These are phyloP conservation scores for Gentiana dahurica DNA, from an alignment of 257 asterid genomes.

Conservation along the genomic window DNA sequence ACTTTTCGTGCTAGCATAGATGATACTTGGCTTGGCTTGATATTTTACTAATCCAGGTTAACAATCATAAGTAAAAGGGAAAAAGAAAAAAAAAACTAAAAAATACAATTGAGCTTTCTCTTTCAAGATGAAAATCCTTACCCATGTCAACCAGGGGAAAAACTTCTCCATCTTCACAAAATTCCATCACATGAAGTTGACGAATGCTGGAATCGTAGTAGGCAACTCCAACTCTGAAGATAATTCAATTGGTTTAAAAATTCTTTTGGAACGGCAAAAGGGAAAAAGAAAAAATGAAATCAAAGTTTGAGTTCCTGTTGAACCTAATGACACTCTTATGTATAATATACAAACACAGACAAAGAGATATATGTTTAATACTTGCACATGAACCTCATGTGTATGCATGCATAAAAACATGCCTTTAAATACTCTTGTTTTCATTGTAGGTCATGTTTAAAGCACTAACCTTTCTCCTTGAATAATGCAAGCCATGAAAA, in stretches of 20 bases:
- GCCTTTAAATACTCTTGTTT: no score
- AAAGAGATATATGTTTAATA: no score
- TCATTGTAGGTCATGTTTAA: slow-evolving; percentile 1
- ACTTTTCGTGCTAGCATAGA: slow-evolving; percentile 90
- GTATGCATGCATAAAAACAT: no score
- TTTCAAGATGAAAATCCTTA: slow-evolving; percentile 17
- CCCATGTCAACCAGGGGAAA: slow-evolving; percentile 86
- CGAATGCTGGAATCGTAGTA: slow-evolving; percentile 65
- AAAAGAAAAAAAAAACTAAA: neutral
- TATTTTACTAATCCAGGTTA: slow-evolving; percentile 53
- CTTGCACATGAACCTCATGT: no score
- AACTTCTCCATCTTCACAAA: slow-evolving; percentile 81
- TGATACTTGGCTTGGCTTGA: slow-evolving; percentile 81
- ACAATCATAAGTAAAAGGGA: no score
- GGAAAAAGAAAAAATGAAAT: no score
- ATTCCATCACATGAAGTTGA: slow-evolving; percentile 76
- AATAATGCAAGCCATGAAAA: slow-evolving; percentile 88
- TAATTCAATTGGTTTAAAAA: slow-evolving; percentile 5
- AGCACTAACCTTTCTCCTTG: slow-evolving; percentile 65
- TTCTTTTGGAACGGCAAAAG: neutral
- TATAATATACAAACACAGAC: neutral
- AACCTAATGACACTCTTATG: neutral
- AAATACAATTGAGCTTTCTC: neutral
- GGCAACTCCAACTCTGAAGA: slow-evolving; percentile 82
- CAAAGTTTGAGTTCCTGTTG: no score